Conservation (phyloP, 768 basidiomycete genomes). For the Mycena galopus region DNA sequence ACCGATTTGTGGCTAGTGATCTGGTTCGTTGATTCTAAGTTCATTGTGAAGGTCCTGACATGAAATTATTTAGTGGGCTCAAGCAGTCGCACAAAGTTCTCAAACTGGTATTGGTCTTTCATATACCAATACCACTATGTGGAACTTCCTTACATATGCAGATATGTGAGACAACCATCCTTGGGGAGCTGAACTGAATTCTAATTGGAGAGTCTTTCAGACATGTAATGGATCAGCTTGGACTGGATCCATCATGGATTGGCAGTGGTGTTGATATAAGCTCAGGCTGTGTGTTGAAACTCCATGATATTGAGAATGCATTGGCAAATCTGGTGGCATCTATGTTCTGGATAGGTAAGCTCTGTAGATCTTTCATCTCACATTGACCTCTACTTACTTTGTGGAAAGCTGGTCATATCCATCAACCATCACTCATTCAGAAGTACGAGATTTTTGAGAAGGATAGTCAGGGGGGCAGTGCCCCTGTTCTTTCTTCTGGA, state of each 20-base stretch:
- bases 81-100: background rate
- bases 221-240: background rate
- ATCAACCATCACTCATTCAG: background rate
- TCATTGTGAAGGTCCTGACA: background rate
- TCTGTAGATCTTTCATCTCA: background rate
- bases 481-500: background rate
- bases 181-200: background rate
- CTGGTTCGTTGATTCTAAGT: background rate
- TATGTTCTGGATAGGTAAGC: conserved; percentile 1
- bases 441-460: background rate
- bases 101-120: background rate
- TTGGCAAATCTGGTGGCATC: background rate
- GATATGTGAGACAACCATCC: background rate
- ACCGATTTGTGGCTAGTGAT: background rate
- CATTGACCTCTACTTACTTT: background rate
- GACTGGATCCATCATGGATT: background rate
- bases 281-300: background rate
- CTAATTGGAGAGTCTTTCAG: background rate
- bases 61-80: background rate
- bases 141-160: background rate
- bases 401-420: background rate
- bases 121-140: background rate
- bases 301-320: conserved; percentile 4
- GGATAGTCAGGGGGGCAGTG: background rate
- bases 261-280: background rate